Evolutionary conservation across 768 basidiomycete genomes (phyloP).

Genomic region (Mycena belliarum): DNA sequence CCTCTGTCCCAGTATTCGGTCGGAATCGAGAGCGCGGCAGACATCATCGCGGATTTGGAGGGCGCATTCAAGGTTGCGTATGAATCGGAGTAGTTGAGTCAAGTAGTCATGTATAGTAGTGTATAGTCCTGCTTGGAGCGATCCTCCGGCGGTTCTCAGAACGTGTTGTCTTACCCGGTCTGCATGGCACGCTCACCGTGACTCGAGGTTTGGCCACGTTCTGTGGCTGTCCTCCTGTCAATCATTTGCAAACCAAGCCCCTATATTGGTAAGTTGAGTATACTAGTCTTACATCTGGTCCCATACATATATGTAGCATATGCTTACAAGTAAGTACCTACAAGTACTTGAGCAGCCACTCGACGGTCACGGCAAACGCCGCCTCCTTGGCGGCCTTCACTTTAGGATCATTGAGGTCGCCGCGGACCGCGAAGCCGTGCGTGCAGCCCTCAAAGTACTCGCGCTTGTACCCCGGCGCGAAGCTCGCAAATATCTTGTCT

Average conservation of each 20-base stretch:
- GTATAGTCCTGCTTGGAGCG: no score
- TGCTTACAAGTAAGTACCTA: background rate
- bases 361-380: background rate
- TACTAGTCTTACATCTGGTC: no score
- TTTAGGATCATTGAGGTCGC: background rate
- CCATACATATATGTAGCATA: no score
- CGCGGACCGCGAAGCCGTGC: background rate
- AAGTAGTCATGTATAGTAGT: no score
- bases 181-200: no score
- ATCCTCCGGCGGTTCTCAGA: no score
- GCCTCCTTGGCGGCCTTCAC: background rate
- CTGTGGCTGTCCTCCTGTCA: no score
- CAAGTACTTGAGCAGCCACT: background rate
- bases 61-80: constrained; percentile 34
- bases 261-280: no score
- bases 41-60: constrained; percentile 50
- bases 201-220: no score
- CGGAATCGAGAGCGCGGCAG: constrained; percentile 43
- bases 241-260: no score
- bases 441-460: background rate
- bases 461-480: background rate
- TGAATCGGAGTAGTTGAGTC: background rate
- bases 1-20: constrained; percentile 37
- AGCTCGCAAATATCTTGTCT: background rate
- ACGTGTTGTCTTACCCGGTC: no score